These are phyloP conservation scores for Ampelocalamus luodianensis DNA, from an alignment of 176 grass and related monocot genomes.

Conservation along the genomic window DNA sequence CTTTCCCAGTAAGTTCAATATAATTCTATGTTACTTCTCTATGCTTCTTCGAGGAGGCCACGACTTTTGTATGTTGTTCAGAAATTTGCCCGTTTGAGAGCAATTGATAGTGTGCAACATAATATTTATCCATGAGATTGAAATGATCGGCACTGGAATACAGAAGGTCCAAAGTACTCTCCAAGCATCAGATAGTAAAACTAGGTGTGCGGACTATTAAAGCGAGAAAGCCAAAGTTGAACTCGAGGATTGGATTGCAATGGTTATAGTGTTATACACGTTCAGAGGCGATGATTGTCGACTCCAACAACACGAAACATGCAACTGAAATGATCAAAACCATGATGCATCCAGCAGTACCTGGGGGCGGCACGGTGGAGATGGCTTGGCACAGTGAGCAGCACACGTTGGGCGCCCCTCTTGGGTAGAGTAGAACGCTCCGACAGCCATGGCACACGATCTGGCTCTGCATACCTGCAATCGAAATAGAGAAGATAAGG, in stretches of 20 bases:
- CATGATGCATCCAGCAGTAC: conserved; percentile 26
- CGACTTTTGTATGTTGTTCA: background rate
- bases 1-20: background rate
- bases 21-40: background rate
- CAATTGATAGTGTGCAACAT: background rate
- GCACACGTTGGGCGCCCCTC: conserved; percentile 75
- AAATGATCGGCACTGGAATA: background rate
- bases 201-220: background rate
- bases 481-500: background rate
- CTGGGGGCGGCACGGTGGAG: conserved; percentile 68
- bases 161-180: background rate
- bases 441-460: conserved; percentile 81
- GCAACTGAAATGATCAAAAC: background rate
- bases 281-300: background rate
- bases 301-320: background rate
- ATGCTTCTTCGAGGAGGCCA: background rate
- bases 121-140: background rate
- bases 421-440: conserved; percentile 68
- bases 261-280: background rate
- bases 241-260: background rate
- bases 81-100: background rate
- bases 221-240: background rate
- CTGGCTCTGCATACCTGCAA: conserved; percentile 78
- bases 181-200: background rate
- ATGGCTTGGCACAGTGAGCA: conserved; percentile 77